Percentiles rank a stretch among this genome's conserved stretches.
phyloP scores from a whole-genome alignment of 2,329 filamentous ascomycete species.

The Trichoderma simmonsii region DNA sequence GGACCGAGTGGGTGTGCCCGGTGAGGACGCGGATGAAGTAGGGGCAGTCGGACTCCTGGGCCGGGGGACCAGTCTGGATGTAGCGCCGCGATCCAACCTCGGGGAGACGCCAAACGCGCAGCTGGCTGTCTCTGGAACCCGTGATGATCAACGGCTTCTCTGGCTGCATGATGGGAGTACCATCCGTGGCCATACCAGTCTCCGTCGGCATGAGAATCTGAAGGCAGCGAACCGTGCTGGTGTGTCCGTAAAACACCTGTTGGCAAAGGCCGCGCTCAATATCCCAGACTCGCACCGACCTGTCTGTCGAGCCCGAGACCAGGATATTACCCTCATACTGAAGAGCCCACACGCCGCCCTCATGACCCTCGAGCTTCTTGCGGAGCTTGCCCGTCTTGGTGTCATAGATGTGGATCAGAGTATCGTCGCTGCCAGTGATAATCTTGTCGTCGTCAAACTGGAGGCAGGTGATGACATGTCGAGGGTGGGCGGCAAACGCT shows the following conservation, averaged over 20 bases:
- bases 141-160: constrained; percentile 96
- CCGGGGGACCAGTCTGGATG: constrained; percentile 73
- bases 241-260: constrained; percentile 96
- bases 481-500: constrained; percentile 92
- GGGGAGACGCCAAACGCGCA: constrained; percentile 92
- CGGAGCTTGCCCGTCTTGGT: constrained; percentile 87
- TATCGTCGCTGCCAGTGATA: constrained; percentile 94
- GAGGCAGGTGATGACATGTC: constrained; percentile 94
- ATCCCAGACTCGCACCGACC: constrained; percentile 99
- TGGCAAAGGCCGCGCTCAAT: constrained; percentile 90
- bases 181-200: constrained; percentile 67
- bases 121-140: constrained; percentile 88
- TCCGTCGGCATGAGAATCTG: constrained; percentile 89
- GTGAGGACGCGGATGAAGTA: constrained; percentile 87
- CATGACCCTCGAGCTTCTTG: constrained; percentile 84
- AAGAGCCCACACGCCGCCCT: constrained; percentile 95
- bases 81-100: constrained; percentile 73
- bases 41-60: constrained; percentile 76
- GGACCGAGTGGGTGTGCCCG: constrained; percentile 89
- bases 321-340: constrained; percentile 94
- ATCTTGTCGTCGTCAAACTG: constrained; percentile 99
- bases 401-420: constrained; percentile 96
- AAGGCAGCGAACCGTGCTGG: constrained; percentile 91
- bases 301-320: constrained; percentile 93
- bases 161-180: constrained; percentile 80